These are phyloP conservation scores for Byssothecium circinans DNA, from an alignment of 2,329 filamentous ascomycete species.

Conservation along the genomic window DNA sequence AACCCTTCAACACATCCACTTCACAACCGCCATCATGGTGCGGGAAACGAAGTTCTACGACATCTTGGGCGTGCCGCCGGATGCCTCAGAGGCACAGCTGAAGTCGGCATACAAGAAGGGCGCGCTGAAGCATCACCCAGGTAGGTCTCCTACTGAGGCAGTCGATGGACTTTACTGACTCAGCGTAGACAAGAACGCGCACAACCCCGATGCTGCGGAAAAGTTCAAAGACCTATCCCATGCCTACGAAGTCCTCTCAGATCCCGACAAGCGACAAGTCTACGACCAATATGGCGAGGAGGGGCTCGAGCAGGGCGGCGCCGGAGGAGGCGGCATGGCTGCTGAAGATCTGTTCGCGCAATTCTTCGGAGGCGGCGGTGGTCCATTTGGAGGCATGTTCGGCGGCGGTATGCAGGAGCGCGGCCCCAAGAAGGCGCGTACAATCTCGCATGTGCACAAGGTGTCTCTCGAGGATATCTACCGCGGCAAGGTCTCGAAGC, in stretches of 20 bases:
- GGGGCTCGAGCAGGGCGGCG: constrained; percentile 84
- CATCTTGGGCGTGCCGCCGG: constrained; percentile 72
- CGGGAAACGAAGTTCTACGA: constrained; percentile 82
- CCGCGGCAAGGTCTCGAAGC: constrained; percentile 94
- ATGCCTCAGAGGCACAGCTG: constrained; percentile 80
- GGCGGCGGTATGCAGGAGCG: constrained; percentile 71
- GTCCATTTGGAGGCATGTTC: constrained; percentile 66
- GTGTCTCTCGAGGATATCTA: constrained; percentile 98
- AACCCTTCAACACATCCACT: constrained; percentile 6
- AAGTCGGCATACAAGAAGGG: constrained; percentile 88
- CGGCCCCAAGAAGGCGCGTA: constrained; percentile 88
- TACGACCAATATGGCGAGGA: constrained; percentile 99
- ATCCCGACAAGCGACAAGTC: constrained; percentile 83
- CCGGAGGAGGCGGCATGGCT: constrained; percentile 79
- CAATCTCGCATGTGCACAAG: constrained; percentile 98
- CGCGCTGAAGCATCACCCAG: constrained; percentile 82
- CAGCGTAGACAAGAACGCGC: constrained; percentile 83
- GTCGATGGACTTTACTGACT: constrained; percentile 16
- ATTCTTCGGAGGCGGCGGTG: constrained; percentile 83
- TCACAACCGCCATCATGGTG: constrained; percentile 61
- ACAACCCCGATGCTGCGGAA: constrained; percentile 89
- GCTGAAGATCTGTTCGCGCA: constrained; percentile 95
- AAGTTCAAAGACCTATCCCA: constrained; percentile 98
- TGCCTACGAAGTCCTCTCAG: constrained; percentile 93
- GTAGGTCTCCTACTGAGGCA: constrained; percentile 52